Conservation (phyloP, 371 early-diverging fungal genomes). For the Apophysomyces elegans region DNA sequence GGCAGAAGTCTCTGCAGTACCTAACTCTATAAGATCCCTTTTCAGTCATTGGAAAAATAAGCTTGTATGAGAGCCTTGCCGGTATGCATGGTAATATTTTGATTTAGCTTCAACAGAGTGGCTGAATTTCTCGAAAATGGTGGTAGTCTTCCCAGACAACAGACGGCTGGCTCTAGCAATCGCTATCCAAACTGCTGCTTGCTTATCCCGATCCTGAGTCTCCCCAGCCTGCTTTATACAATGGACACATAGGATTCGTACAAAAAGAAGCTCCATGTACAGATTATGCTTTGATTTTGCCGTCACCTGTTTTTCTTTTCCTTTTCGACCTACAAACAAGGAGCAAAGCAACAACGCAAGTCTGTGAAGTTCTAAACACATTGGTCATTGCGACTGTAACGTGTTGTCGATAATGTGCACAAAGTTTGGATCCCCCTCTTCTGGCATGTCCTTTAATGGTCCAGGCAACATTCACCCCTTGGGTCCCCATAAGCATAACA, state of each 20-base stretch:
- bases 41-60: too few species aligned
- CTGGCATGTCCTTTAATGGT: background rate
- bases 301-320: too few species aligned
- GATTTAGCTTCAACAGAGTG: background rate
- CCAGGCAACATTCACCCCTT: background rate
- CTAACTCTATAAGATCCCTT: too few species aligned
- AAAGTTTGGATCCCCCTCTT: background rate
- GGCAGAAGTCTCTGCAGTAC: too few species aligned
- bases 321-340: background rate
- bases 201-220: background rate
- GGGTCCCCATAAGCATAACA: background rate
- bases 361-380: background rate
- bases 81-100: too few species aligned
- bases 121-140: background rate
- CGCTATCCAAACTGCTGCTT: background rate
- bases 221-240: background rate
- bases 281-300: too few species aligned
- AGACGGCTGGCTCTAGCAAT: background rate
- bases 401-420: background rate
- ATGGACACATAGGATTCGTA: background rate
- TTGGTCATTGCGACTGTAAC: background rate
- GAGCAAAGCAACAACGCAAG: background rate
- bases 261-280: background rate
- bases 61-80: too few species aligned
- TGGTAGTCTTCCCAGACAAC: background rate